Conservation (phyloP, 2,329 filamentous ascomycete species). For the Epichloe typhina region DNA sequence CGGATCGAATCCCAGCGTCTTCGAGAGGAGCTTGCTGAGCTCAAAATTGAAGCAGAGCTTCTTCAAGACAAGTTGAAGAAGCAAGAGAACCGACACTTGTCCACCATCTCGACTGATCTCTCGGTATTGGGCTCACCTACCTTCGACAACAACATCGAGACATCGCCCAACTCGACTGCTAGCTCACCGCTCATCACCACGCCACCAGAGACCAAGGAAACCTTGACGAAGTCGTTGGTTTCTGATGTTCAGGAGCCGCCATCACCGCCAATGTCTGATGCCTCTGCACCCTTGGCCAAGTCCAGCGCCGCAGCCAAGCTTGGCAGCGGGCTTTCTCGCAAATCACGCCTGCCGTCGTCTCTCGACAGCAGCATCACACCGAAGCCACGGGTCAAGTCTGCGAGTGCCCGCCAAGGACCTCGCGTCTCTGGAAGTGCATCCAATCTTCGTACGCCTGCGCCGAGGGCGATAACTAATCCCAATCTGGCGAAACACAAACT, state of each 20-base stretch:
- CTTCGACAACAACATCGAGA: constrained; percentile 56
- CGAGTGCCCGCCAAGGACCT: constrained; percentile 15
- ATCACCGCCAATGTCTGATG: constrained; percentile 86
- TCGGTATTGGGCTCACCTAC: constrained; percentile 54
- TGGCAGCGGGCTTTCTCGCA: constrained; percentile 22
- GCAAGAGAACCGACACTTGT: constrained; percentile 44
- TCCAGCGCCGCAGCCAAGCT: constrained; percentile 30
- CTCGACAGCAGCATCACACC: constrained; percentile 41
- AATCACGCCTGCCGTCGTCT: constrained; percentile 42
- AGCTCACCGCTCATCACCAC: constrained; percentile 86
- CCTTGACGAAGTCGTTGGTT: constrained; percentile 41
- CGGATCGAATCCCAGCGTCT: constrained; percentile 85
- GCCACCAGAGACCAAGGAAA: constrained; percentile 60
- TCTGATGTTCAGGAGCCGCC: constrained; percentile 70
- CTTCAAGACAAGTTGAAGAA: constrained; percentile 86
- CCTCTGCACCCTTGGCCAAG: constrained; percentile 48
- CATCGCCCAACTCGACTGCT: constrained; percentile 70
- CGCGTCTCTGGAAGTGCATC: constrained; percentile 34
- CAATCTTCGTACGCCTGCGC: constrained; percentile 30
- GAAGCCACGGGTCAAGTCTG: constrained; percentile 41
- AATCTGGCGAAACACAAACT: constrained; percentile 36
- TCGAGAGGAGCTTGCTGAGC: constrained; percentile 79
- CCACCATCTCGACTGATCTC: constrained; percentile 47
- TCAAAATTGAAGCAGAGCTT: constrained; percentile 91
- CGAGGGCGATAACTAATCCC: constrained; percentile 38